Base-by-base conservation (phyloP, 2,329 filamentous ascomycete genomes). In the Phaeosphaeria sp. region DNA sequence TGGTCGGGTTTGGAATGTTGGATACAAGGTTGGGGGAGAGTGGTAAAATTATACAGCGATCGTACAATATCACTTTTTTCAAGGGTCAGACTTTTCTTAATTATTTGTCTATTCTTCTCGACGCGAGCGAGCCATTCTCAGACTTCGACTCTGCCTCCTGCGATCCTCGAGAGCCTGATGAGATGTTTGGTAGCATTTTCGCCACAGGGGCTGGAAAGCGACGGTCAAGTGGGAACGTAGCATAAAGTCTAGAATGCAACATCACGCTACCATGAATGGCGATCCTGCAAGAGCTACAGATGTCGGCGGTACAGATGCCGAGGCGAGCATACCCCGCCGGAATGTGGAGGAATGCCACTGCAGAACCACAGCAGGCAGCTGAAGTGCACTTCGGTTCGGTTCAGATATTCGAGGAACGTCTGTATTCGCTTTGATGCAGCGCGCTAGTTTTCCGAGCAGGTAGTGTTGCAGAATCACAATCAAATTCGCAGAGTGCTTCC, bases 21-120 rank as follows among this genome's bases (percentile, higher is more conserved):
- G 77, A 30, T 85, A 85, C 64, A 78, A 81, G 30, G 73, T 87
- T 55, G 84, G 86, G 11, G 84, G 85, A 13, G 85, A 87, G 68
- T 83, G 77, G 68, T 82, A 55, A 69, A 33, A 36, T n/a, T n/a
- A n/a, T n/a, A n/a, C n/a, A n/a, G n/a, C n/a, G n/a, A n/a, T n/a
- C n/a, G n/a, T n/a, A n/a, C n/a, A n/a, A n/a, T n/a, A n/a, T n/a
- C n/a, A n/a, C n/a, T n/a, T n/a, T n/a, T n/a, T n/a, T n/a, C n/a
- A n/a, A n/a, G n/a, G n/a, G n/a, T n/a, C n/a, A n/a, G n/a, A n/a
- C n/a, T n/a, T n/a, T n/a, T n/a, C n/a, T n/a, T n/a, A n/a, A n/a
- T n/a, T n/a, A n/a, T n/a, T n/a, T n/a, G n/a, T n/a, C n/a, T n/a
- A n/a, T n/a, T n/a, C n/a, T n/a, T n/a, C n/a, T n/a, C n/a, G n/a